A percentile compares a stretch with the other conserved stretches of the same genome.
Evolutionary conservation across 345 rosid genomes (phyloP).

Genomic region (Citrus reticulata): DNA sequence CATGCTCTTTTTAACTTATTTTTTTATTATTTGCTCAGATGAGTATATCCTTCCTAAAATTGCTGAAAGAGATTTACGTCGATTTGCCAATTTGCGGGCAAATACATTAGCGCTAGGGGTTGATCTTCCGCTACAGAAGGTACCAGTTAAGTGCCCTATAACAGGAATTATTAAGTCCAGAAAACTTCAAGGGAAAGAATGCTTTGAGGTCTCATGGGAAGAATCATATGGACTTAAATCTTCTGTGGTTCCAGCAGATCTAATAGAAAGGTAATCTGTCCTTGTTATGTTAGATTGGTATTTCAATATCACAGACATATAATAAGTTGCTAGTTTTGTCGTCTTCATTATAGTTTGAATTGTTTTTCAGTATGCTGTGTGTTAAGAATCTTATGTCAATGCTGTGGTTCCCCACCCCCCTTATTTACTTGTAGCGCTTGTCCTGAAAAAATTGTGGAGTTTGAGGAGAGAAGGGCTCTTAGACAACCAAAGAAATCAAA

Average conservation of each 20-base stretch:
- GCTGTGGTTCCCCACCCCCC: not conserved
- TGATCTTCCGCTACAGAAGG: slow-evolving; percentile 43
- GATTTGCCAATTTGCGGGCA: slow-evolving; percentile 59
- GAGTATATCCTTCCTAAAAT: slow-evolving; percentile 88
- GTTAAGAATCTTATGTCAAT: not conserved
- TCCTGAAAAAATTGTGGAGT: slow-evolving; percentile 76
- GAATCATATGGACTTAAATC: slow-evolving; percentile 54
- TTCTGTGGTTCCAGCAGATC: slow-evolving; percentile 76
- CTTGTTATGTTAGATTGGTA: not conserved
- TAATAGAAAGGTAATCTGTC: slow-evolving; percentile 56
- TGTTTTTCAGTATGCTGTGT: not conserved
- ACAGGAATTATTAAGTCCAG: slow-evolving; percentile 62
- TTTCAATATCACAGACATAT: no score
- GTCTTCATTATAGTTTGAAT: not conserved
- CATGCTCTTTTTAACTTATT: not conserved
- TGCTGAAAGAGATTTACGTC: slow-evolving; percentile 81
- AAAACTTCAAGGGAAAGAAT: slow-evolving; percentile 66
- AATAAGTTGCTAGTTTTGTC: not conserved
- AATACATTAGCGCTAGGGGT: slow-evolving; percentile 44
- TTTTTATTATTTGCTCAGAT: slow-evolving; percentile 36
- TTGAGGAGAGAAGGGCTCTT: slow-evolving; percentile 52
- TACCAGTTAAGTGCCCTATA: slow-evolving; percentile 74
- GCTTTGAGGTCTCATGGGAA: slow-evolving; percentile 82
- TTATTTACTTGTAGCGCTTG: slow-evolving; percentile 53
- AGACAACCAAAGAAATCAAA: slow-evolving; percentile 38